Evolutionary conservation across 1,139 yeast species (phyloP), one percentile per base, ranked within the genome.

Genomic region (Diutina catenulata): DNA sequence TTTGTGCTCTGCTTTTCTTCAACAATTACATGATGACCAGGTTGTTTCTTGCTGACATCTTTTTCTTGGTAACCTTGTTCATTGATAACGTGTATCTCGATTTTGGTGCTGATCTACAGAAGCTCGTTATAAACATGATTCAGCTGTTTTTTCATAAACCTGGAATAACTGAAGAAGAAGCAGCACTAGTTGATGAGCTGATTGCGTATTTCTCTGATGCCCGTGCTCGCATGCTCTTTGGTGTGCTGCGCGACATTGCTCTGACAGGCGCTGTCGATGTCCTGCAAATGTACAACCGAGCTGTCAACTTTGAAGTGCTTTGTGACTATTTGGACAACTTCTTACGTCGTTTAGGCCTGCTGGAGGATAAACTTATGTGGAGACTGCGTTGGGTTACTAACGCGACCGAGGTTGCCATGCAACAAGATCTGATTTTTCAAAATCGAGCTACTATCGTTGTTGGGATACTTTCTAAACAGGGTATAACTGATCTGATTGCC

Each of bases 1-100:
- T 81, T 39, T 65, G 81, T 39, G 71, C 82, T 2, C 74, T 80
- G 5, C 55, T 83, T 33, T 76, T 84, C 44, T 86, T 84, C 61
- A 91, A 83, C 52, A 74, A 87, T 0, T 66, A 76, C 37, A 58
- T 70, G 22, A 68, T 78, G 47, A 76, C 83, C 5, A 79, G 80
- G 42, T 63, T 74, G 53, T 83, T 70, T 51, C 58, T 83, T 43
- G 80, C 93, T 3, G 95, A 86, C 48, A 68, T 83, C 1, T 69
- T 82, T 44, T 77, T 78, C 49, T 63, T 82, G 42, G 72, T 81
- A 26, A 71, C 93, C 0, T 64, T 83, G 33, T 70, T 82, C 51
- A 74, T 86, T 50, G 91, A 83, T 58, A 72, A 77, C 42, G 83
- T 84, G 2, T 77, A 83, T 6, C 62, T 75, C 38, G 82, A 79